Percentiles rank a stretch among this genome's conserved stretches.
These are phyloP conservation scores for Pestalotiopsis sp. DNA, from an alignment of 2,329 filamentous ascomycete species.

Conservation along the genomic window DNA sequence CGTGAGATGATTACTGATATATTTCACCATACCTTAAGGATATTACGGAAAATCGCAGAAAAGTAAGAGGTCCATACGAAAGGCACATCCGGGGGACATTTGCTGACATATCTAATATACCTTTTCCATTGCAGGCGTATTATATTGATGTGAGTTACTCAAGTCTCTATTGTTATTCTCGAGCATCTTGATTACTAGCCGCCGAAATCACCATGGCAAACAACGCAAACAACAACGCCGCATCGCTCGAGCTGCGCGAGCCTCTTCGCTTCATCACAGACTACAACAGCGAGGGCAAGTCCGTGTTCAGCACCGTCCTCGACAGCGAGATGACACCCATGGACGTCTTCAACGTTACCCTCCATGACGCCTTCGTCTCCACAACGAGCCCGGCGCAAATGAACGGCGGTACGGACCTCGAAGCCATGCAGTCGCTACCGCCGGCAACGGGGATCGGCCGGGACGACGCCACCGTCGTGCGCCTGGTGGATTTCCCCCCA, in stretches of 20 bases:
- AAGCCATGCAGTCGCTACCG: not conserved
- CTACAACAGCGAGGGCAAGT: not conserved
- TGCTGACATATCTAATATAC: no score
- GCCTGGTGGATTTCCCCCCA: slow-evolving; percentile 13
- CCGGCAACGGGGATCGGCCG: not conserved
- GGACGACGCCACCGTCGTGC: not conserved
- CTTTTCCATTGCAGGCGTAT: no score
- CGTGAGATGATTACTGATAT: no score
- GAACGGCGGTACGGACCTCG: not conserved
- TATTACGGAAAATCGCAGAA: no score
- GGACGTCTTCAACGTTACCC: not conserved
- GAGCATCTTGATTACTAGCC: no score
- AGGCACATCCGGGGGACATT: no score
- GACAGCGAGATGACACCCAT: not conserved
- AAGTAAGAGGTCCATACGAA: no score
- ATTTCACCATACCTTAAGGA: no score
- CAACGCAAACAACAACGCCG: not conserved
- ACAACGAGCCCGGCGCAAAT: not conserved
- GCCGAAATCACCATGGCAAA: not conserved
- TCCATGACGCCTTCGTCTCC: not conserved
- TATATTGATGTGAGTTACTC: no score
- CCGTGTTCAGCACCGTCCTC: not conserved
- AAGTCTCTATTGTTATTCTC: no score
- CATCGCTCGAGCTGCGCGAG: not conserved
- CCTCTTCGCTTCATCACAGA: not conserved